Evolutionary conservation across 108 stramenopile species (phyloP), one percentile per base, ranked within the genome.

Genomic region (Skeletonema potamos): DNA sequence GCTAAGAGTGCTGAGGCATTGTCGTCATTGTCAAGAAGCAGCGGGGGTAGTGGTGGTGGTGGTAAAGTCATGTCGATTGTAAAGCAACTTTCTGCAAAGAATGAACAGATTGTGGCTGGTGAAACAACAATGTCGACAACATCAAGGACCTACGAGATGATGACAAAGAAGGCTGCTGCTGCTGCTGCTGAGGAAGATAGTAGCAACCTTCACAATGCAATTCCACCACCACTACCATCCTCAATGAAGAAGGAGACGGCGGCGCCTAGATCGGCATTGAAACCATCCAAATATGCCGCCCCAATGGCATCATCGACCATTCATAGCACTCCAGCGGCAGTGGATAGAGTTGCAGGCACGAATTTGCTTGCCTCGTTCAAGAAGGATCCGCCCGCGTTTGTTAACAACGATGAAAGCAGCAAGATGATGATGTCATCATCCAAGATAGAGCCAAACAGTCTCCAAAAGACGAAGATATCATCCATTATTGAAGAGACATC

Each of bases 261-360:
- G n/a, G n/a, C 67, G 27, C 73, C 72, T 7, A 73, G 62, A 39
- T 68, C 66, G 4, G 77, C 73, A 57, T 58, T 74, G 41, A 74
- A 79, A 29, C 64, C 77, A 54, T 68, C 73, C 11, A 79, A 73
- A 58, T 76, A 76, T 62, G 26, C 27, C 20, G 20, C 44, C 43
- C 12, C 75, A 0, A 6, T 34, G 3, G 18, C 44, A 17, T 46
- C 44, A 20, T 18, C 44, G 44, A 18, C 18, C 27, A 27, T 75
- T 15, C 29, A 51, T 15, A 68, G 64, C 41, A 37, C 48, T 18
- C 27, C 76, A 12, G 44, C 18, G 6, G 44, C 76, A 12, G 44
- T 46, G 6, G 44, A 46, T 5, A 46, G 6, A 46, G 44, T 5
- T 6, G 44, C 18, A 46, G 18, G 44, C n/a, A 46, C n/a, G 11